Evolutionary conservation across 2,329 filamentous ascomycete species (phyloP).

Genomic region (Bipolaris oryzae): DNA sequence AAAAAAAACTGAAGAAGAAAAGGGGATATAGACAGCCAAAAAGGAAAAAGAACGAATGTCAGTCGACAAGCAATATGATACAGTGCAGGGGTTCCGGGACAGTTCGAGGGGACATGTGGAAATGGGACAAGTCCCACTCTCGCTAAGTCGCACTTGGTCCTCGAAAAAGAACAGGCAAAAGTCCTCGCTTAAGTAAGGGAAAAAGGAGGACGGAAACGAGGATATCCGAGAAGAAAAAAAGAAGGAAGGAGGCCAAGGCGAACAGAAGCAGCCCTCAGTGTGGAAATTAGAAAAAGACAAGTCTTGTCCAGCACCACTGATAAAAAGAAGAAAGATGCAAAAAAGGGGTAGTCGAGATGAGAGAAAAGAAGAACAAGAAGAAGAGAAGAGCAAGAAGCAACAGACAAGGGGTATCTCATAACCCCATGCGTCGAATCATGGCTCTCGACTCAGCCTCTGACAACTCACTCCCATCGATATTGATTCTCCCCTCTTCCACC

Average conservation of each 20-base stretch:
- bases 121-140: too few relatives aligned
- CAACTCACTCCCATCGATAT: conserved; percentile 40
- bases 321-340: neutral
- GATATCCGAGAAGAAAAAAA: neutral
- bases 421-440: conserved; percentile 42
- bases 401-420: conserved; percentile 20
- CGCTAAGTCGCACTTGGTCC: too few relatives aligned
- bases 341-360: neutral
- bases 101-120: too few relatives aligned
- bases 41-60: too few relatives aligned
- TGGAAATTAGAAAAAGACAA: neutral
- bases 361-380: neutral
- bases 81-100: too few relatives aligned
- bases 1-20: too few relatives aligned
- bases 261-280: neutral
- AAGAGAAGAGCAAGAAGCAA: conserved; percentile 2
- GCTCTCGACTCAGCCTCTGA: conserved; percentile 38
- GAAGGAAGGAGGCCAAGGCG: neutral
- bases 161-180: too few relatives aligned
- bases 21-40: too few relatives aligned
- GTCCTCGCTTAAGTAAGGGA: too few relatives aligned
- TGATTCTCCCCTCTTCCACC: conserved; percentile 56
- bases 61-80: too few relatives aligned
- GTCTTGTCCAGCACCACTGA: neutral
- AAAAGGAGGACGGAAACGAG: too few relatives aligned